Evolutionary conservation across 257 asterid species (phyloP), one percentile per base, ranked within the genome.

Genomic region (Capsicum baccatum): DNA sequence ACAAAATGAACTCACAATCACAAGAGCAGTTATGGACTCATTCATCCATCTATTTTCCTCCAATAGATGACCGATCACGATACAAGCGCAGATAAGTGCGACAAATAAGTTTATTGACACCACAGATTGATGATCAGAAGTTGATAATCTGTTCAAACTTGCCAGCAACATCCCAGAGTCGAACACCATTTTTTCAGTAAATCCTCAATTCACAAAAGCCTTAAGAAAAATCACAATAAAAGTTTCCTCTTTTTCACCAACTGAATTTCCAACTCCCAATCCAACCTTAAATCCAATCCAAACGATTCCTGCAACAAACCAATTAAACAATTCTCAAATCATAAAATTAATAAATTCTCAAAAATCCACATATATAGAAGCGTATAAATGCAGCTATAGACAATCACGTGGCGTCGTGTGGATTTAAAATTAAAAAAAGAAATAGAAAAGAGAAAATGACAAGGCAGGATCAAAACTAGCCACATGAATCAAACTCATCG

Each of bases 1-100:
- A 62, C 47, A 81, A 62, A 52, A 52, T 1, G 67, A 63, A 80
- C 93, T 90, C 88, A 90, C 93, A 33, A 90, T 89, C 42, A 93
- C 66, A 81, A 97, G 98, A 81, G 99, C 98, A 11, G 99, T 97
- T 82, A 95, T 97, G 79, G 99, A 97, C 86, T 97, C 99, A 85
- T 97, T 97, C 96, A 97, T 95, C 99, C 99, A 97, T 17, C 97
- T 95, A 86, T 86, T 91, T 88, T 97, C 99, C 90, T 97, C 99
- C 88, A 95, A 83, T 15, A 97, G 93, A 91, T 97, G 99, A 86
- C 99, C 99, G 33, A 97, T 88, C 84, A 97, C 94, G 68, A 97
- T 92, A 87, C 99, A 97, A 10, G 95, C 93, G 48, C 97, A 95
- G 11, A 97, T 91, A 80, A 97, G 97, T 0, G 97, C 94, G 79